These are phyloP conservation scores for Sanghuangporus baumii DNA, from an alignment of 1,284 basidiomycete species.

Conservation along the genomic window DNA sequence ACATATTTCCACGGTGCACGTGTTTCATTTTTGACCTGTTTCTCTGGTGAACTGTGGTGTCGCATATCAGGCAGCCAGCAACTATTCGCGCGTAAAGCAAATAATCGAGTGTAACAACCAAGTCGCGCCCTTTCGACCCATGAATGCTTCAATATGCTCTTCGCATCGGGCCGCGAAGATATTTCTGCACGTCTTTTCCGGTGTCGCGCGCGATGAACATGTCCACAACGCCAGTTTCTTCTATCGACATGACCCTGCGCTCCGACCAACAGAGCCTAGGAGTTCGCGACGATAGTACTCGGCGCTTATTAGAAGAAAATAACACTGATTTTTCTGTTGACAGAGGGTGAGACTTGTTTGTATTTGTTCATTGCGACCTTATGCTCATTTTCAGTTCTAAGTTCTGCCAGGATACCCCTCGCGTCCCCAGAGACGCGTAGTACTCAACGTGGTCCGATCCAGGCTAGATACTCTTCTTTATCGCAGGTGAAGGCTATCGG, in stretches of 20 bases:
- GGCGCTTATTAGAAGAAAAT: background rate
- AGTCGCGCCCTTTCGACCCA: conserved; percentile 27
- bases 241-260: background rate
- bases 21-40: background rate
- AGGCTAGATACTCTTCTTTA: background rate
- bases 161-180: conserved; percentile 45
- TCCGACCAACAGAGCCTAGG: background rate
- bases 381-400: background rate
- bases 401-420: too few relatives aligned
- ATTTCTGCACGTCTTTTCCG: background rate
- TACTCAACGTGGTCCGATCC: background rate
- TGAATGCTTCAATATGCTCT: conserved; percentile 58
- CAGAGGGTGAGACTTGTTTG: background rate
- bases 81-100: background rate
- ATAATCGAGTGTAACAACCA: background rate
- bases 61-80: background rate
- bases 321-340: background rate
- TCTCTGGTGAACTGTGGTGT: too few relatives aligned
- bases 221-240: background rate
- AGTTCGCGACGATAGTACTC: background rate
- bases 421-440: background rate
- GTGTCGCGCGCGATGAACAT: background rate
- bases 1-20: too few relatives aligned
- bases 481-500: background rate
- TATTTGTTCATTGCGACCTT: background rate